Base-by-base conservation (phyloP, 148 eudicot species). In the Spergularia bocconei region DNA sequence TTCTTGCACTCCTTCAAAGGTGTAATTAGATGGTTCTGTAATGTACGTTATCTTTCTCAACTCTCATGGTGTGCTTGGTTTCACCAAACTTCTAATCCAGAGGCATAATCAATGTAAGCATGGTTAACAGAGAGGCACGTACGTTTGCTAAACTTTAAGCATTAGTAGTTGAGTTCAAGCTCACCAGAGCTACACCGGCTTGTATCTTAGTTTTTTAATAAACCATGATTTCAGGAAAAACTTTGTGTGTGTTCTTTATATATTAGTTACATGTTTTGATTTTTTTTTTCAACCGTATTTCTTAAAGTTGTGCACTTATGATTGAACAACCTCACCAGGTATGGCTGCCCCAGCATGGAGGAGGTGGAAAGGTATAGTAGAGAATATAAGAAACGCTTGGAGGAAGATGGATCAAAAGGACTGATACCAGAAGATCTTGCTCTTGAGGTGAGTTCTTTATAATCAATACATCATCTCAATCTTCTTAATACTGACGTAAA, bases 401-500 rank as follows among this genome's bases (percentile, higher is more conserved):
- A 92, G 20, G 98, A 92, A 83, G 85, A 82, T 55, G 97, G 96
- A 69, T 89, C 84, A 60, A 77, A 71, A 39, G 97, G 99, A 78
- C 84, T 84, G 68, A 84, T 96, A 74, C 97, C 93, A 16, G 86
- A 84, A 54, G 90, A 96, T 79, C 85, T 96, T 82, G 99, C 86
- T 67, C 89, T 96, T 64, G 97, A 96, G 83, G 99, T 96, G 79
- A 83, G 51, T 60, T 36, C 19, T 33, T 19, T 48, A 6, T 15
- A 25, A 51, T 14, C 29, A 41, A 67, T 58, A 60, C 68, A 39
- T 73, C 5, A 5, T 6, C 36, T 66, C 53, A 54, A 8, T 44
- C n/a, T 4, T 54, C 20, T 21, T 14, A 29, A 29, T 29, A 2
- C 36, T 29, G 36, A 29, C 36, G 5, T 44, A 6, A 6, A 6